A percentile compares a stretch with the other conserved stretches of the same genome.
These are phyloP conservation scores for Arthroderma sp. DNA, from an alignment of 2,329 filamentous ascomycete genomes.

Conservation along the genomic window DNA sequence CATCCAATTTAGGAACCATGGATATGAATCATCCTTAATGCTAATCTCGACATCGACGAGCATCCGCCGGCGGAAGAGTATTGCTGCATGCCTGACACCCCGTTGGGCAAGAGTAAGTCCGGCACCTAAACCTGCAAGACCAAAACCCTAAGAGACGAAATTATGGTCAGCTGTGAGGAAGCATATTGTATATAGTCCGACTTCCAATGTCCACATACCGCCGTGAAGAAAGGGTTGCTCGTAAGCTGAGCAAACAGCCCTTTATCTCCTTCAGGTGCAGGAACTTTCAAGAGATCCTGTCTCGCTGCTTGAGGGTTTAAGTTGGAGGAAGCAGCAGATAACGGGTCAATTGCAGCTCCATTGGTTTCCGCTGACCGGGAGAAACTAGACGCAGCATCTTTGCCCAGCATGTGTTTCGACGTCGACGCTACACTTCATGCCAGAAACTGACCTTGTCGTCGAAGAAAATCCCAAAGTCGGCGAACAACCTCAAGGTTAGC, in stretches of 20 bases:
- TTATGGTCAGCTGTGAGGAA: constrained; percentile 3
- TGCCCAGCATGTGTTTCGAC: constrained; percentile 11
- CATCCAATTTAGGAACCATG: constrained; percentile 91
- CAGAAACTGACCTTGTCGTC: no score
- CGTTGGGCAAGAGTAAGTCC: constrained; percentile 68
- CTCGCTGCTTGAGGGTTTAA: constrained; percentile 17
- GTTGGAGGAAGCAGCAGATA: neutral
- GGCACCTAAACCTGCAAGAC: constrained; percentile 78
- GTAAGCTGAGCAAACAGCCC: constrained; percentile 33
- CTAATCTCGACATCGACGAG: constrained; percentile 94
- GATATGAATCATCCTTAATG: constrained; percentile 82
- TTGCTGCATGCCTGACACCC: constrained; percentile 57
- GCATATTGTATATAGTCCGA: neutral
- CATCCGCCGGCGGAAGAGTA: constrained; percentile 66
- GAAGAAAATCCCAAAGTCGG: no score
- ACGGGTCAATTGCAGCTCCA: constrained; percentile 15
- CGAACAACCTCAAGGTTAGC: no score
- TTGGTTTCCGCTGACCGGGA: constrained; percentile 26
- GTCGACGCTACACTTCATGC: neutral
- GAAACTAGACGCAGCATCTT: constrained; percentile 6
- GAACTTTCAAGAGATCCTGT: constrained; percentile 22
- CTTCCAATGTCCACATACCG: constrained; percentile 21
- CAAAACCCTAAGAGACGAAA: constrained; percentile 50
- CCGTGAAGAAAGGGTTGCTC: constrained; percentile 38
- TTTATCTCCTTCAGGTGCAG: constrained; percentile 23